Percentiles rank a stretch among this genome's conserved stretches.
Evolutionary conservation across 2,329 filamentous ascomycete species (phyloP).

Genomic region (Pezicula radicicola): DNA sequence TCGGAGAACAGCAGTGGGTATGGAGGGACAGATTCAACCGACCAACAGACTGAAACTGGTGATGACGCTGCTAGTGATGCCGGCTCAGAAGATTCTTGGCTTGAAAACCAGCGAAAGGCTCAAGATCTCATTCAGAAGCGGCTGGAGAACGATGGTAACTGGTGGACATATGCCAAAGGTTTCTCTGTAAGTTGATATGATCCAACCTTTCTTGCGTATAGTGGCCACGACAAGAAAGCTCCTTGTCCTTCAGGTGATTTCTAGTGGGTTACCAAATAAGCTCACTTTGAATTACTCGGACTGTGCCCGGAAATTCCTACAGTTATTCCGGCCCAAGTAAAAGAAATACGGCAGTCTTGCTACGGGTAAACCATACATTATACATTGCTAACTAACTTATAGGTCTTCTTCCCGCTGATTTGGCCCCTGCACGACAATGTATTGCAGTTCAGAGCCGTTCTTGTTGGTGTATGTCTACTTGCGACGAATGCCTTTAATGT

Average conservation of each 20-base stretch:
- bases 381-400: constrained; percentile 1
- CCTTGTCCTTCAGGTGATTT: too few relatives aligned
- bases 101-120: constrained; percentile 47
- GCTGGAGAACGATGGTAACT: constrained; percentile 71
- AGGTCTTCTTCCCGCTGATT: constrained; percentile 75
- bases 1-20: constrained; percentile 23
- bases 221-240: too few relatives aligned
- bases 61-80: constrained; percentile 25
- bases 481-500: constrained; percentile 70
- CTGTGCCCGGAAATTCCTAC: too few relatives aligned
- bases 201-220: too few relatives aligned
- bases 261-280: too few relatives aligned
- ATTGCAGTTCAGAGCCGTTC: constrained; percentile 65
- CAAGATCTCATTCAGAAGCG: constrained; percentile 63
- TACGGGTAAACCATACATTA: not conserved
- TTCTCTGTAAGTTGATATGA: constrained; percentile 48
- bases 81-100: constrained; percentile 51
- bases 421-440: constrained; percentile 67
- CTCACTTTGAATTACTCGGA: too few relatives aligned
- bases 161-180: constrained; percentile 72
- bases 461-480: constrained; percentile 68
- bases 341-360: too few relatives aligned
- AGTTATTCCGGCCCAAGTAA: not conserved
- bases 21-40: constrained; percentile 17
- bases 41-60: constrained; percentile 14